A percentile compares a stretch with the other conserved stretches of the same genome.
phyloP scores from a whole-genome alignment of 257 asterid genomes.

The Nicotiana paniculata region DNA sequence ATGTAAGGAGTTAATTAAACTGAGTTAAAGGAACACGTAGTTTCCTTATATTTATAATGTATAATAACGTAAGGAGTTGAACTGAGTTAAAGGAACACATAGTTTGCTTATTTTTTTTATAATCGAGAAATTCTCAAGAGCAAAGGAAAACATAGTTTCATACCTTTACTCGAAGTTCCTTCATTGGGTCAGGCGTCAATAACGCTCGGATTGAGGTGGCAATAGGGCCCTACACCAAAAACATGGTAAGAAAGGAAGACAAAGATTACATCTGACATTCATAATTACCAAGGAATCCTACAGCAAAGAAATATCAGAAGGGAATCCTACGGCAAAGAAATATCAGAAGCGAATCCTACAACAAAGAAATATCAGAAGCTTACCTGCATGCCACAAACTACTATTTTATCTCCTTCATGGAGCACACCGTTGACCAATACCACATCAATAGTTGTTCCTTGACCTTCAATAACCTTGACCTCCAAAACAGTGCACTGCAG shows the following conservation, averaged over 20 bases:
- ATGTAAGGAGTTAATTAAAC: too few relatives aligned
- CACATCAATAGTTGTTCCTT: slow-evolving; percentile 90
- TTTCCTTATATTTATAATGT: too few relatives aligned
- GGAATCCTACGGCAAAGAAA: too few relatives aligned
- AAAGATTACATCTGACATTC: neutral
- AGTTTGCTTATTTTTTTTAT: too few relatives aligned
- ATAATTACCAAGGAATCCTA: neutral
- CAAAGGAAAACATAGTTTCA: neutral
- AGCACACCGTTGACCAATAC: slow-evolving; percentile 89
- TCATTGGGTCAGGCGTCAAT: slow-evolving; percentile 96
- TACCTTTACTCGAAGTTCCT: slow-evolving; percentile 97
- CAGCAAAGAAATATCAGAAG: neutral
- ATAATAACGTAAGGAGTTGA: too few relatives aligned
- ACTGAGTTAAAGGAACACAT: neutral
- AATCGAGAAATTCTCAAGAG: too few relatives aligned
- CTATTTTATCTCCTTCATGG: slow-evolving; percentile 93
- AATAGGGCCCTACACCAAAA: slow-evolving; percentile 64
- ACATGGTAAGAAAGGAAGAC: neutral
- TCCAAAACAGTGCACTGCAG: slow-evolving; percentile 95
- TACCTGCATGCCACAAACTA: slow-evolving; percentile 93
- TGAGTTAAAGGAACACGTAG: too few relatives aligned
- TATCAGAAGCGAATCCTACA: neutral
- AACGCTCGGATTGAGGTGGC: slow-evolving; percentile 82
- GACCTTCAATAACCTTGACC: slow-evolving; percentile 96
- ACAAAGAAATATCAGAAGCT: neutral